Percentiles rank a stretch among this genome's conserved stretches.
These are phyloP conservation scores for Trichocomaceae sp. DNA, from an alignment of 2,329 filamentous ascomycete genomes.

Conservation along the genomic window DNA sequence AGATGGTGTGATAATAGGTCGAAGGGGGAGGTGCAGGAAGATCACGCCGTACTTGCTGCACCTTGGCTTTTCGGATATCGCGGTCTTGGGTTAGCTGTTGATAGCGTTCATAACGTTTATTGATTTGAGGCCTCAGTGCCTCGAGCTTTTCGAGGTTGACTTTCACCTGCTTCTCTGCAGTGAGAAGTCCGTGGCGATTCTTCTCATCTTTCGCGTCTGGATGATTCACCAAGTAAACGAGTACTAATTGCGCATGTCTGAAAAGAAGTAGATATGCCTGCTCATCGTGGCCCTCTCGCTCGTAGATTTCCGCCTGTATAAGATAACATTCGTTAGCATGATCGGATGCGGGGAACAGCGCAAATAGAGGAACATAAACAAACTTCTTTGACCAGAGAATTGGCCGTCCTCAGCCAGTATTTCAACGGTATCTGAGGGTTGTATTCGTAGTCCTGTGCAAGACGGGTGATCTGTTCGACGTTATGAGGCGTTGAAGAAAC, in stretches of 20 bases:
- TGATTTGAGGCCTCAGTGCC: slow-evolving; percentile 69
- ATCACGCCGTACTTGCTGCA: slow-evolving; percentile 10
- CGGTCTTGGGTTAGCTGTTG: slow-evolving; percentile 44
- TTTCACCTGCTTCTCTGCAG: slow-evolving; percentile 57
- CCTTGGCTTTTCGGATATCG: slow-evolving; percentile 35
- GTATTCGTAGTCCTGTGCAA: slow-evolving; percentile 75
- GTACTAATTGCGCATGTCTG: slow-evolving; percentile 76
- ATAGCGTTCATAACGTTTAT: slow-evolving; percentile 64
- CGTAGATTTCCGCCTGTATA: slow-evolving; percentile 70
- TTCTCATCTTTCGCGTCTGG: slow-evolving; percentile 65
- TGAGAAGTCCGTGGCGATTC: slow-evolving; percentile 47
- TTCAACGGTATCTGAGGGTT: slow-evolving; percentile 68
- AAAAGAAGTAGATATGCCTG: slow-evolving; percentile 89
- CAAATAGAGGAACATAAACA: slow-evolving; percentile 20
- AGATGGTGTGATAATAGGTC: slow-evolving; percentile 15
- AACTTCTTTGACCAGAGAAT: slow-evolving; percentile 75
- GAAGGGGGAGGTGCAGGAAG: neutral
- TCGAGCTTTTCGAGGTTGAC: slow-evolving; percentile 66
- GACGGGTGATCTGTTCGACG: slow-evolving; percentile 67
- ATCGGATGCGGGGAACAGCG: neutral
- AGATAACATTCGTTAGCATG: neutral
- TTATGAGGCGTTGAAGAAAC: slow-evolving; percentile 53
- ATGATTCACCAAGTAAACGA: slow-evolving; percentile 67
- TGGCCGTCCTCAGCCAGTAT: slow-evolving; percentile 74
- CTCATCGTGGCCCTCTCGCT: slow-evolving; percentile 76